Evolutionary conservation across 148 eudicot genomes (phyloP), one percentile per base, ranked within the genome.

Genomic region (Camellia sinensis): DNA sequence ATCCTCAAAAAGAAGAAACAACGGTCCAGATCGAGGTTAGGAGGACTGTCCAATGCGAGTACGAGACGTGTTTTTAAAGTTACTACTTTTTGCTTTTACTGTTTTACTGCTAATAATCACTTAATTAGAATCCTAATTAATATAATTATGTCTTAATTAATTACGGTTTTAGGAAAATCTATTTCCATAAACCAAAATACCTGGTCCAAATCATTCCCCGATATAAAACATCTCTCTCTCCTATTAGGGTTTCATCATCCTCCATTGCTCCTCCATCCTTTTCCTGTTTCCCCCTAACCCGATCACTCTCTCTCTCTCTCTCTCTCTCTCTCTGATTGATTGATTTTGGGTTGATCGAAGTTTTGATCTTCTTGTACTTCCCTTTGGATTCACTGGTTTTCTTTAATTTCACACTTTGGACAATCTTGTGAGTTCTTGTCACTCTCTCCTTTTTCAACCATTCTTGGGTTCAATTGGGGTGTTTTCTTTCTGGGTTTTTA

Each of bases 211-310:
- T 67, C 66, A 17, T 15, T 5, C 37, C 75, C 50, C 83, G 12
- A 43, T 75, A 67, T 75, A 81, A 75, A 45, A 43, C 59, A 29
- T 29, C 52, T 52, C 68, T 45, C 66, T 21, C 78, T 29, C 71
- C 79, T 17, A 13, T 11, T 75, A 75, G 83, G 79, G 74, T 81
- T 81, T 59, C 83, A 75, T 44, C 78, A 74, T 40, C 22, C 15
- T 43, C 15, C 3, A 5, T 61, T 46, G 14, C 45, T 52, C 19
- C 40, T 46, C 12, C 17, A 4, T 19, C 77, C 17, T 37, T 17
- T 61, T 10, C 37, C 22, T 2, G 4, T 50, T 17, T 71, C 45
- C 37, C 1, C 44, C 75, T 13, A 43, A 21, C 59, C 13, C 63
- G 57, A 11, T 17, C 6, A 12, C 41, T 11, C 6, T 41, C 19